Evolutionary conservation across 164 flowering plant species (phyloP).

Genomic region (Pachysandra terminalis): DNA sequence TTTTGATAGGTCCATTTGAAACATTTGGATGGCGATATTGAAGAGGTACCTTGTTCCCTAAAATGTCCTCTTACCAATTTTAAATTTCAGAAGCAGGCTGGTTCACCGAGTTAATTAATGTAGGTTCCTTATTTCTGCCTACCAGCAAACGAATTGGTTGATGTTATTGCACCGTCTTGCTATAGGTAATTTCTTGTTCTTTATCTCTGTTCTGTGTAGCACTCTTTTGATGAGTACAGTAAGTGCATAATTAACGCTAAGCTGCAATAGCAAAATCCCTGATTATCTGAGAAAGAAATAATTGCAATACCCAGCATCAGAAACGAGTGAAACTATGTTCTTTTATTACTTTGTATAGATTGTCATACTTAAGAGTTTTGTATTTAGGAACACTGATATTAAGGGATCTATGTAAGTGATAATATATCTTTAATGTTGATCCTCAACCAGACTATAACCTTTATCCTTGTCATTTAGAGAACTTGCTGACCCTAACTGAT

Average conservation of each 20-base stretch:
- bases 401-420: not conserved
- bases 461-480: not conserved
- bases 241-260: not conserved
- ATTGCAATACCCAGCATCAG: not conserved
- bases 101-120: conserved; percentile 32
- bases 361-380: too few relatives aligned
- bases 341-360: not conserved
- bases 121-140: conserved; percentile 99
- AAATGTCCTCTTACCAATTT: not conserved
- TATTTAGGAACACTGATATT: not conserved
- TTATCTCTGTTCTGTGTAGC: not conserved
- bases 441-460: not conserved
- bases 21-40: conserved; percentile 98
- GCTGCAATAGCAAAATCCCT: not conserved
- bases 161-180: conserved; percentile 99
- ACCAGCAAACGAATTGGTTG: conserved; percentile 94
- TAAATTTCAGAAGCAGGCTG: conserved; percentile 5
- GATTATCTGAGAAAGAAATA: not conserved
- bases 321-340: not conserved
- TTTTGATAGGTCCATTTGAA: conserved; percentile 83
- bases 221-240: not conserved
- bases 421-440: too few relatives aligned
- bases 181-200: conserved; percentile 58
- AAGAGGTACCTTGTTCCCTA: conserved; percentile 59
- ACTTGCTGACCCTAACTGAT: not conserved